Conservation (phyloP, 768 basidiomycete genomes). For the Mycena galopus region DNA sequence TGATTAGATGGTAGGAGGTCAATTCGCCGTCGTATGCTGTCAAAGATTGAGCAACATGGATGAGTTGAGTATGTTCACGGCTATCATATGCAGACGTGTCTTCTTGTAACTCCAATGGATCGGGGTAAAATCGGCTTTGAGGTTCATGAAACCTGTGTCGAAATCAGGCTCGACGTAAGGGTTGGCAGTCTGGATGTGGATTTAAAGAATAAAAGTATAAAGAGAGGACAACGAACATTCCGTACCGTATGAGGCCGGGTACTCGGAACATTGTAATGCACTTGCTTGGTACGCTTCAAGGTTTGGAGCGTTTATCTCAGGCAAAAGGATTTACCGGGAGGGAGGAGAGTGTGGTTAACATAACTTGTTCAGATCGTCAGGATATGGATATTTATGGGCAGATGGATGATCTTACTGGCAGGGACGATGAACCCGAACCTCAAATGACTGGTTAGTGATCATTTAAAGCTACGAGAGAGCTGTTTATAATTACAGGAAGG, state of each 20-base stretch:
- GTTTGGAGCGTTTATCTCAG: too few species aligned
- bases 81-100: slow-evolving; percentile 63
- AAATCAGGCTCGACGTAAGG: slow-evolving; percentile 75
- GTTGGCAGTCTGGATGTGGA: slow-evolving; percentile 71
- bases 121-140: slow-evolving; percentile 83
- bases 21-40: slow-evolving; percentile 79
- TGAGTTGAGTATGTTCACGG: neutral
- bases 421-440: slow-evolving; percentile 78
- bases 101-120: slow-evolving; percentile 86
- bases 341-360: slow-evolving; percentile 77
- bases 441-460: neutral
- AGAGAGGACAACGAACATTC: slow-evolving; percentile 44
- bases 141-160: slow-evolving; percentile 84
- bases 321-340: slow-evolving; percentile 75
- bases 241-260: slow-evolving; percentile 81
- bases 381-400: neutral
- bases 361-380: slow-evolving; percentile 56
- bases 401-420: slow-evolving; percentile 53
- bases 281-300: too few species aligned
- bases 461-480: too few species aligned
- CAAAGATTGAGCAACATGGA: neutral
- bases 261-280: slow-evolving; percentile 84
- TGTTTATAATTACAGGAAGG: slow-evolving; percentile 63
- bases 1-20: slow-evolving; percentile 80
- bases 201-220: slow-evolving; percentile 47